A percentile compares a stretch with the other conserved stretches of the same genome.
phyloP scores from a whole-genome alignment of 1,284 basidiomycete genomes.

The Somion occarium region DNA sequence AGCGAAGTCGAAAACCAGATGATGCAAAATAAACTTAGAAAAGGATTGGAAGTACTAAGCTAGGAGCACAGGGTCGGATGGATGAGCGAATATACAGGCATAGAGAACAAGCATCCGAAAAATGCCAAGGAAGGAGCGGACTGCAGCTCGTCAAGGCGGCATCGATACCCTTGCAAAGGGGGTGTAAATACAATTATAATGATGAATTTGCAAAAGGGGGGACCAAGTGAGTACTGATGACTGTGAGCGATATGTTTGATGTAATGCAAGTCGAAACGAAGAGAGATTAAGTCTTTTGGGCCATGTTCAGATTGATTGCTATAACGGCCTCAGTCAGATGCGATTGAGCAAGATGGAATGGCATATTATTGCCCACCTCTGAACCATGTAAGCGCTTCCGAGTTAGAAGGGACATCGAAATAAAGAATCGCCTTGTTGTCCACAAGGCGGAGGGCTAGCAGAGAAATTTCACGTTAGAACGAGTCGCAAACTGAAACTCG shows the following conservation, averaged over 20 bases:
- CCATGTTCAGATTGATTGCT: constrained; percentile 18
- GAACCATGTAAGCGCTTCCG: constrained; percentile 86
- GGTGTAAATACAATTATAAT: background rate
- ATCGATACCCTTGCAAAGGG: background rate
- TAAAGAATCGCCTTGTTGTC: constrained; percentile 92
- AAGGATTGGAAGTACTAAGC: constrained; percentile 2
- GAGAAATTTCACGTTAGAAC: constrained; percentile 9
- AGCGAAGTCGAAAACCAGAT: background rate
- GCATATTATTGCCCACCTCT: constrained; percentile 77
- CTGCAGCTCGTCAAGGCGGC: background rate
- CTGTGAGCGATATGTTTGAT: background rate
- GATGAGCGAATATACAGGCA: background rate
- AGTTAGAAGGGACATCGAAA: constrained; percentile 80
- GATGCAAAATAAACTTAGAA: background rate
- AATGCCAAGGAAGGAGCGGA: background rate
- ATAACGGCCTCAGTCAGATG: no score
- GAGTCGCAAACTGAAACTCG: constrained; percentile 26
- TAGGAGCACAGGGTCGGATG: constrained; percentile 2
- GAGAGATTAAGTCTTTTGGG: constrained; percentile 1
- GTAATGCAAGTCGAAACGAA: background rate
- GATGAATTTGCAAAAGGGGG: background rate
- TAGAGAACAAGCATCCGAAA: background rate
- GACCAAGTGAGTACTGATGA: background rate
- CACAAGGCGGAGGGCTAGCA: constrained; percentile 70
- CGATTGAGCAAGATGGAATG: no score